Conservation (phyloP, 352 stramenopile species). For the Globisporangium recalcitrans region DNA sequence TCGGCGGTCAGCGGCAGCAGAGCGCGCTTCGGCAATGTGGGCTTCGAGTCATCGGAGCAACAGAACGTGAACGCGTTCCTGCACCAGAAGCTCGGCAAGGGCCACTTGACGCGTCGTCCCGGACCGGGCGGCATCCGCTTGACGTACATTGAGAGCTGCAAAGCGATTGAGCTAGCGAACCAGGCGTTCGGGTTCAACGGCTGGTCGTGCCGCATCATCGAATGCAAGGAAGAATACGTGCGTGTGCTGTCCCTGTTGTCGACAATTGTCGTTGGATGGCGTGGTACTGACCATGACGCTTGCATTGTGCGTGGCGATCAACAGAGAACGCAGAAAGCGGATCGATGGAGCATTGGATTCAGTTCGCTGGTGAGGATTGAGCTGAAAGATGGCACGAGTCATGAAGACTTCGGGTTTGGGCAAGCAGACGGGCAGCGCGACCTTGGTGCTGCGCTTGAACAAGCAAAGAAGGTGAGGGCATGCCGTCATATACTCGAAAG, state of each 20-base stretch:
- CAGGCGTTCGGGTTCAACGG: conserved; percentile 87
- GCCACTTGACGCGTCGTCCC: conserved; percentile 57
- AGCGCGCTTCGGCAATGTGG: conserved; percentile 51
- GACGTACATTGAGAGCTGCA: conserved; percentile 88
- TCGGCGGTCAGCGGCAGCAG: not conserved
- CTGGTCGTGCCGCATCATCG: conserved; percentile 78
- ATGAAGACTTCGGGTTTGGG: conserved; percentile 82
- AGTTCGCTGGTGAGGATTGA: conserved; percentile 80
- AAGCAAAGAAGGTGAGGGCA: conserved; percentile 66
- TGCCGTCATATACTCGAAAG: not conserved
- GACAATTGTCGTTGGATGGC: not conserved
- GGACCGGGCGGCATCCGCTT: conserved; percentile 68
- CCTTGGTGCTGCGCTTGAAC: conserved; percentile 65
- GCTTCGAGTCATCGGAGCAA: conserved; percentile 48
- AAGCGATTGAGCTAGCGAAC: conserved; percentile 86
- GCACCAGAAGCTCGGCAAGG: conserved; percentile 79
- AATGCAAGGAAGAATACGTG: conserved; percentile 86
- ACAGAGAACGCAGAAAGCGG: conserved; percentile 62
- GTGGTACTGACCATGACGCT: conserved; percentile 1
- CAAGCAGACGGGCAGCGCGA: conserved; percentile 74
- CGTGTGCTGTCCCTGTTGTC: conserved; percentile 11
- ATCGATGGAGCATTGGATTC: conserved; percentile 73
- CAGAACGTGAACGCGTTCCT: conserved; percentile 62
- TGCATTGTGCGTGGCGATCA: not conserved
- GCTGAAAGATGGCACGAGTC: conserved; percentile 77